These are phyloP conservation scores for Onygenales sp. DNA, from an alignment of 2,329 filamentous ascomycete genomes.

Conservation along the genomic window DNA sequence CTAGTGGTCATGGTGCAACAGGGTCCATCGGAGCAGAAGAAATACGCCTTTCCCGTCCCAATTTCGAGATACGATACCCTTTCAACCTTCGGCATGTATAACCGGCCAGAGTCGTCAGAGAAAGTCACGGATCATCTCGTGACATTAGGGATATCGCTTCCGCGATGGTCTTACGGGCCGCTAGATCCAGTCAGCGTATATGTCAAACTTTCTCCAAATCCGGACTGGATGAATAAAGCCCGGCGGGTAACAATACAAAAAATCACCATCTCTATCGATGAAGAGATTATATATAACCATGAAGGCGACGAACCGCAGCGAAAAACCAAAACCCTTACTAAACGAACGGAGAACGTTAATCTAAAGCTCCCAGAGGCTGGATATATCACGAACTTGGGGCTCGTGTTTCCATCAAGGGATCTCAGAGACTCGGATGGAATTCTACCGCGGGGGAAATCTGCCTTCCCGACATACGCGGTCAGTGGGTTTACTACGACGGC, in stretches of 20 bases:
- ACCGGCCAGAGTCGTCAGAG: slow-evolving; percentile 81
- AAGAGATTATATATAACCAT: slow-evolving; percentile 97
- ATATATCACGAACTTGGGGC: slow-evolving; percentile 83
- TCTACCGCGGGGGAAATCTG: slow-evolving; percentile 71
- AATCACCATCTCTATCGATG: slow-evolving; percentile 87
- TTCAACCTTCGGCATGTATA: slow-evolving; percentile 99
- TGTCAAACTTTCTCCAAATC: slow-evolving; percentile 86
- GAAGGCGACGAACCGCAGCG: slow-evolving; percentile 91
- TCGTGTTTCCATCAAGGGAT: slow-evolving; percentile 86
- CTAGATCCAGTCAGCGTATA: slow-evolving; percentile 92
- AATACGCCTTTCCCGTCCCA: slow-evolving; percentile 83
- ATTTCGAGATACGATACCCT: slow-evolving; percentile 91
- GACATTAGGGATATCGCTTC: slow-evolving; percentile 81
- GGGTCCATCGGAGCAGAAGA: slow-evolving; percentile 74
- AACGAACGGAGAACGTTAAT: slow-evolving; percentile 71
- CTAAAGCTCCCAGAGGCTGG: slow-evolving; percentile 82
- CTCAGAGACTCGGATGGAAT: slow-evolving; percentile 79
- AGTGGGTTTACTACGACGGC: slow-evolving; percentile 89
- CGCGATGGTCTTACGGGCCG: slow-evolving; percentile 93
- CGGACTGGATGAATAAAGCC: slow-evolving; percentile 83
- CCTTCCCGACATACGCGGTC: slow-evolving; percentile 82
- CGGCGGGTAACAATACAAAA: slow-evolving; percentile 88
- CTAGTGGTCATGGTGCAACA: slow-evolving; percentile 93
- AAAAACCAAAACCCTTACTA: slow-evolving; percentile 78
- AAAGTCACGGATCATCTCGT: slow-evolving; percentile 83